Evolutionary conservation across 202 grass and related monocot species (phyloP).

Genomic region (Schoenoplectus triqueter): DNA sequence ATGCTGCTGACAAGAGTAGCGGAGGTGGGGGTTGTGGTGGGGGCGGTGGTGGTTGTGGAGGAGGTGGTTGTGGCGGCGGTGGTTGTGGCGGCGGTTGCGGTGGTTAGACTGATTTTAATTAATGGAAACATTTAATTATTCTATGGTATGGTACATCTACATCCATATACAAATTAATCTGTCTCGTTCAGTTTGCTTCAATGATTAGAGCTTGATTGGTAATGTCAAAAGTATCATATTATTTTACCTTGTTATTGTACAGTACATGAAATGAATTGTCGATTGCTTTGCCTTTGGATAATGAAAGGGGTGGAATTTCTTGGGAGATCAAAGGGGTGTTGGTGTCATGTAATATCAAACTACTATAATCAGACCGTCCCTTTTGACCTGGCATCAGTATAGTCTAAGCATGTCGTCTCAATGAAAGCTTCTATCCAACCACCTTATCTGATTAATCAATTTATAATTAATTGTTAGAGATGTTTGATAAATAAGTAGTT

Average conservation of each 20-base stretch:
- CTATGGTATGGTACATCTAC: neutral
- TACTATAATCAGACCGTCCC: neutral
- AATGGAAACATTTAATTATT: neutral
- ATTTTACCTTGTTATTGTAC: neutral
- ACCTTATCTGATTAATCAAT: neutral
- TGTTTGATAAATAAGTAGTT: neutral
- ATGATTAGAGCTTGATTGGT: neutral
- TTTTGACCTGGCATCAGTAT: neutral
- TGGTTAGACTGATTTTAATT: neutral
- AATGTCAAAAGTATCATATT: neutral
- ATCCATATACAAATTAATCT: neutral
- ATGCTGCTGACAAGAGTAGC: neutral
- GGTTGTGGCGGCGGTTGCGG: constrained; percentile 27
- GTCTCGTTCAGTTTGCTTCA: neutral
- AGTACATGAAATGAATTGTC: neutral
- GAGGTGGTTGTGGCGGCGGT: neutral
- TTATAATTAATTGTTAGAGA: neutral
- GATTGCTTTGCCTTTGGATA: neutral
- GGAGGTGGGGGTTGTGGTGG: neutral
- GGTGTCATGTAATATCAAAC: neutral
- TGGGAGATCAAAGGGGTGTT: neutral
- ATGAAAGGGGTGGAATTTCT: neutral
- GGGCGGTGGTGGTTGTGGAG: neutral
- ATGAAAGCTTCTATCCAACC: neutral
- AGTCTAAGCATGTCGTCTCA: neutral